Percentiles rank a stretch among this genome's conserved stretches.
Conservation (phyloP, 192 early-diverging fungal species). For the Oehlia diaphana region DNA sequence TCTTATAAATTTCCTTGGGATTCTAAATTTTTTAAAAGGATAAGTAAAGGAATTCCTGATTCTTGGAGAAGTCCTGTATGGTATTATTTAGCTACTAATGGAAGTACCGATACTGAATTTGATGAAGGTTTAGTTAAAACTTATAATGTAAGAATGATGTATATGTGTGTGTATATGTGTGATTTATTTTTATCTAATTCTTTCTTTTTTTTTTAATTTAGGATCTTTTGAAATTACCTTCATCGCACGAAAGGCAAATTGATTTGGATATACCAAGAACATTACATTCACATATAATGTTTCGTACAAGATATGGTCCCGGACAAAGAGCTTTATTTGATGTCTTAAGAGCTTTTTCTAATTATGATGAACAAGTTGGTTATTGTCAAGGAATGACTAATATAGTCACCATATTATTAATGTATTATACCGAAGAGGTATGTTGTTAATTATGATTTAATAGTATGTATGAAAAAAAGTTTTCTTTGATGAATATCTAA, state of each 20-base stretch:
- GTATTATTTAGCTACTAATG: conserved; percentile 41
- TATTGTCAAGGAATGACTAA: conserved; percentile 90
- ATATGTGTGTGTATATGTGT: no score
- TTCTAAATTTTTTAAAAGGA: conserved; percentile 43
- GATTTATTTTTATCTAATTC: not conserved
- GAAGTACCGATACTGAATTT: conserved; percentile 13
- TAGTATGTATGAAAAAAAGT: no score
- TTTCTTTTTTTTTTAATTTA: conserved; percentile 1
- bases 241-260: conserved; percentile 54
- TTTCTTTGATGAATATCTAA: no score
- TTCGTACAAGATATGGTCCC: conserved; percentile 56
- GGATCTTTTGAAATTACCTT: conserved; percentile 38
- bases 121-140: conserved; percentile 27
- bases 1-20: conserved; percentile 18
- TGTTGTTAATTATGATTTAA: not conserved
- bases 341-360: conserved; percentile 73
- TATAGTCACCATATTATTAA: conserved; percentile 71
- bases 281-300: conserved; percentile 60
- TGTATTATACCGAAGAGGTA: conserved; percentile 68
- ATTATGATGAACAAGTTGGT: conserved; percentile 76
- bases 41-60: conserved; percentile 61
- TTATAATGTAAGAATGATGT: conserved; percentile 6
- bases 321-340: conserved; percentile 78
- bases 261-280: conserved; percentile 62
- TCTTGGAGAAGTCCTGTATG: conserved; percentile 58